Conservation (phyloP, 2,329 filamentous ascomycete genomes). For the Botrytis fabae region DNA sequence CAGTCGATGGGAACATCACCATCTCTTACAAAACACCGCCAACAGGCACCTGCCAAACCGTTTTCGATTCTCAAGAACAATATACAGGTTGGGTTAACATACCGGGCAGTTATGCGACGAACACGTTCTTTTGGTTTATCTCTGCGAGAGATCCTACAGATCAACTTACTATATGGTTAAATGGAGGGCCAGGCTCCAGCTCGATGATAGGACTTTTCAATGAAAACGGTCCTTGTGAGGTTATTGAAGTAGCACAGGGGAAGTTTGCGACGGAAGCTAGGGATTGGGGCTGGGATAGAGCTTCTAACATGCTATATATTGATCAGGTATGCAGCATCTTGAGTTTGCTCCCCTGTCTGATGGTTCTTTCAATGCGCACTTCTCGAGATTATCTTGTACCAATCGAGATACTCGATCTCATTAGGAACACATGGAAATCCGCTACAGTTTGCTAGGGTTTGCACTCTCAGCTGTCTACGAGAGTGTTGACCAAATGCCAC, state of each 20-base stretch:
- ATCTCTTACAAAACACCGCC: slow-evolving; percentile 67
- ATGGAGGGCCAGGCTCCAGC: slow-evolving; percentile 65
- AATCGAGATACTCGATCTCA: slow-evolving; percentile 51
- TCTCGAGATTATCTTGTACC: slow-evolving; percentile 35
- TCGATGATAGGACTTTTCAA: slow-evolving; percentile 65
- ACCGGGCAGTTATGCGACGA: slow-evolving; percentile 55
- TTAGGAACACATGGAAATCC: not conserved
- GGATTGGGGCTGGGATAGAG: slow-evolving; percentile 66
- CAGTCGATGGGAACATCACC: slow-evolving; percentile 62
- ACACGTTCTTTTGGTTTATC: slow-evolving; percentile 52
- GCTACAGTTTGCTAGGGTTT: not conserved
- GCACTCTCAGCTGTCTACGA: not conserved
- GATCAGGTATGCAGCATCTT: slow-evolving; percentile 48
- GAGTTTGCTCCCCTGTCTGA: not conserved
- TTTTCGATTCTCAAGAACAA: slow-evolving; percentile 64
- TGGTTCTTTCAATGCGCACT: not conserved
- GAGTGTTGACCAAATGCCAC: not conserved
- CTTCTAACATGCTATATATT: slow-evolving; percentile 55
- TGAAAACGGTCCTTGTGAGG: slow-evolving; percentile 57
- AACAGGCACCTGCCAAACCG: slow-evolving; percentile 62
- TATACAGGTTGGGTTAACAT: slow-evolving; percentile 69
- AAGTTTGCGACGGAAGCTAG: slow-evolving; percentile 57
- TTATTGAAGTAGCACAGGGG: slow-evolving; percentile 50
- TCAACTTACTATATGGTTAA: slow-evolving; percentile 63
- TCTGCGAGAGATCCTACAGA: slow-evolving; percentile 48